phyloP scores from a whole-genome alignment of 1,284 basidiomycete species.

The Heterobasidion parviporum region DNA sequence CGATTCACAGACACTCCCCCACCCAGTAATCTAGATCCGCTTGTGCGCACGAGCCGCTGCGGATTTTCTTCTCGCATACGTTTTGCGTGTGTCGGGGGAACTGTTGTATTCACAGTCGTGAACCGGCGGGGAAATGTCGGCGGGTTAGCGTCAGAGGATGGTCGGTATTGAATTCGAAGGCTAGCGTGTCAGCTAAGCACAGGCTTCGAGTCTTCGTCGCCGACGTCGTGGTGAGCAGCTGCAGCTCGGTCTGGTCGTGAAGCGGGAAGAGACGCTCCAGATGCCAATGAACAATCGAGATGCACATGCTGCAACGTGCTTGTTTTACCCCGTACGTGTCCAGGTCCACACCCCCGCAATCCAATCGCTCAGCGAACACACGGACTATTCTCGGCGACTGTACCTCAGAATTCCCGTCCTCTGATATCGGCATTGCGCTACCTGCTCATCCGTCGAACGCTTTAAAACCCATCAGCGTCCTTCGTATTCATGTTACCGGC shows the following conservation, averaged over 20 bases:
- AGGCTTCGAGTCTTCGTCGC: too few relatives aligned
- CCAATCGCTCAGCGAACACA: background rate
- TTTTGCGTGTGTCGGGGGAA: background rate
- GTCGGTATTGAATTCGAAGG: background rate
- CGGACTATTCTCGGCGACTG: background rate
- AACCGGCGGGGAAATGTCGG: background rate
- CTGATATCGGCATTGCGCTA: background rate
- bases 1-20: too few relatives aligned
- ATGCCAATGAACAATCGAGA: background rate
- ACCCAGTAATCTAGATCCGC: too few relatives aligned
- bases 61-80: too few relatives aligned
- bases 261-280: background rate
- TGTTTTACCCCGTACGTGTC: background rate
- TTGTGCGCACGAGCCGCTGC: background rate
- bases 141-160: background rate
- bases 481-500: background rate
- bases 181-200: too few relatives aligned
- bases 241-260: background rate
- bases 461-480: background rate
- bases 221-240: background rate
- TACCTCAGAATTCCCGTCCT: background rate
- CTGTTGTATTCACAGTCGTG: background rate
- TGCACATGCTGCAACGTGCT: background rate
- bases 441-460: background rate
- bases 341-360: background rate